These are phyloP conservation scores for Coemansia guatemalensis DNA, from an alignment of 192 early-diverging fungal genomes.

Conservation along the genomic window DNA sequence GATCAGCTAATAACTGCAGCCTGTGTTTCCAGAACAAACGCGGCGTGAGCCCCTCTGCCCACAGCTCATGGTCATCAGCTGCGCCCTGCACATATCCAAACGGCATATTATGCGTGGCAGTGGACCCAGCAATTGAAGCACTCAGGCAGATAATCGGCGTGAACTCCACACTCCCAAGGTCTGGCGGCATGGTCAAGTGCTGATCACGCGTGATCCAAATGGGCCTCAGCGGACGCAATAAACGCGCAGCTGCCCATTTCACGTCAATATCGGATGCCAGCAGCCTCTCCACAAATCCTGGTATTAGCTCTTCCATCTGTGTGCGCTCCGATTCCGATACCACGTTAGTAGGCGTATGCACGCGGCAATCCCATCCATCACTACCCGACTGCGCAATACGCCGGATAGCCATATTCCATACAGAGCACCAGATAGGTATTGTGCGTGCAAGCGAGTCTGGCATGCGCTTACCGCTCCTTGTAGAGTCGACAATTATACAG, in stretches of 20 bases:
- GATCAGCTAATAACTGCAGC: constrained; percentile 24
- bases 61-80: constrained; percentile 87
- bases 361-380: constrained; percentile 55
- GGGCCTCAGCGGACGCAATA: constrained; percentile 73
- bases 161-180: constrained; percentile 57
- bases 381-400: background rate
- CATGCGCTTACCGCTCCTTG: constrained; percentile 78
- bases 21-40: constrained; percentile 66
- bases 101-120: constrained; percentile 31
- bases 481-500: constrained; percentile 86
- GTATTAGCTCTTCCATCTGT: constrained; percentile 63
- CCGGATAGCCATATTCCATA: constrained; percentile 63
- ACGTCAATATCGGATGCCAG: constrained; percentile 54
- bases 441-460: constrained; percentile 86
- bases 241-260: constrained; percentile 8
- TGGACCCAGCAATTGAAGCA: constrained; percentile 65
- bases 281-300: constrained; percentile 59
- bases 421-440: constrained; percentile 86
- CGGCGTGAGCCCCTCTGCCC: constrained; percentile 70
- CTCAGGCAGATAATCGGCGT: constrained; percentile 77
- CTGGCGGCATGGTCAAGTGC: constrained; percentile 39
- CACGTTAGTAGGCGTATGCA: constrained; percentile 63
- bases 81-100: constrained; percentile 88
- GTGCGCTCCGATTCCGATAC: constrained; percentile 70
- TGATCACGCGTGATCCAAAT: constrained; percentile 80